These are phyloP conservation scores for Ehretia macrophylla DNA, from an alignment of 257 asterid species.

Conservation along the genomic window DNA sequence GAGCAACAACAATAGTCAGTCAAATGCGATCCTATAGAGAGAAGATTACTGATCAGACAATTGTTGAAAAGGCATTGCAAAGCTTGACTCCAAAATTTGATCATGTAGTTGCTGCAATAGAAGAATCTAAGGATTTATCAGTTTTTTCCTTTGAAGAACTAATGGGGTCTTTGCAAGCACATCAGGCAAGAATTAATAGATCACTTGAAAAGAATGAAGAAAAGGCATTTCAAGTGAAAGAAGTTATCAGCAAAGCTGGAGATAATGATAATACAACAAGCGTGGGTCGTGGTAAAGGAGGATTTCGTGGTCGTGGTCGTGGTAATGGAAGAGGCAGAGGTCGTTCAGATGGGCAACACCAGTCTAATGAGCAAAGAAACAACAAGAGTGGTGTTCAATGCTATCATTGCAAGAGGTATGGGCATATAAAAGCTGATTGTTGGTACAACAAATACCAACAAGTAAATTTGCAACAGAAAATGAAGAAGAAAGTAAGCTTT, in stretches of 20 bases:
- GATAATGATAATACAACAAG: background rate
- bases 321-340: background rate
- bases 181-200: background rate
- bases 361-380: background rate
- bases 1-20: background rate
- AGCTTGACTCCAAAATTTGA: background rate
- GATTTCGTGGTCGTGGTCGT: background rate
- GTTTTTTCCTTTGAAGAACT: constrained; percentile 1
- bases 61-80: constrained; percentile 2
- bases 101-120: constrained; percentile 7
- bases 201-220: background rate
- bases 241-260: background rate
- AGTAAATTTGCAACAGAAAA: background rate
- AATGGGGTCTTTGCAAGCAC: background rate
- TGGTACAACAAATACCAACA: constrained; percentile 1
- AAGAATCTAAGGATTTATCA: constrained; percentile 10
- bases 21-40: constrained; percentile 1
- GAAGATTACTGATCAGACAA: background rate
- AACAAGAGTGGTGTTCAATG: constrained; percentile 1
- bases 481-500: constrained; percentile 10
- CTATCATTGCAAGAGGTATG: background rate
- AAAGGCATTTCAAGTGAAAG: background rate
- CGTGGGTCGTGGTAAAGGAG: background rate
- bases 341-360: background rate
- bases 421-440: constrained; percentile 6